Percentiles rank a stretch among this genome's conserved stretches.
These are phyloP conservation scores for Yamadazyma diospyri DNA, from an alignment of 1,139 yeast genomes.

Conservation along the genomic window DNA sequence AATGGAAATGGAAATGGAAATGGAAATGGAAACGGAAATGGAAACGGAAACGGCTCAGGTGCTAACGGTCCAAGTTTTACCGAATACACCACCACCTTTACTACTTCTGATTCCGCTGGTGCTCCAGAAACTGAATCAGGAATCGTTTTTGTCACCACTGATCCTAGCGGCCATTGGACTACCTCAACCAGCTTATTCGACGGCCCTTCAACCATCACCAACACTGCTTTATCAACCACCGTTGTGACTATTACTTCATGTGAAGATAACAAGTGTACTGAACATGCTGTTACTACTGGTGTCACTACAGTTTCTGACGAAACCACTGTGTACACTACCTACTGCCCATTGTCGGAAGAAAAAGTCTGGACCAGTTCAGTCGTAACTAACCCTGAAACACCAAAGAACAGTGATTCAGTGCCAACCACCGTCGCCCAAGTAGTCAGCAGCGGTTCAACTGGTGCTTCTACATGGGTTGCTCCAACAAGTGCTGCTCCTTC, in stretches of 20 bases:
- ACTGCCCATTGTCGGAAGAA: conserved; percentile 25
- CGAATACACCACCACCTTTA: conserved; percentile 10
- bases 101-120: conserved; percentile 9
- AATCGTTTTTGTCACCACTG: conserved; percentile 13
- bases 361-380: conserved; percentile 18
- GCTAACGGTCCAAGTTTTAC: conserved; percentile 11
- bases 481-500: no score
- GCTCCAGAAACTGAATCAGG: conserved; percentile 11
- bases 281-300: conserved; percentile 22
- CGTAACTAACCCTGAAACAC: conserved; percentile 39
- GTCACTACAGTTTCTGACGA: conserved; percentile 21
- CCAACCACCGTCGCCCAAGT: conserved; percentile 10
- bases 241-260: conserved; percentile 48
- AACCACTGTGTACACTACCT: conserved; percentile 31
- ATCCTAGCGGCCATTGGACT: conserved; percentile 10
- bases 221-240: conserved; percentile 30
- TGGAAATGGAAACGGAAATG: no score
- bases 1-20: no score
- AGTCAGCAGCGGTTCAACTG: no score
- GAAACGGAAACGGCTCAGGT: conserved; percentile 1
- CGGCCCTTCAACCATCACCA: conserved; percentile 20
- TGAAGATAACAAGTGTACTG: conserved; percentile 30
- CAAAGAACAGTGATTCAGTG: conserved; percentile 1
- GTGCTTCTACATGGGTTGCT: background rate
- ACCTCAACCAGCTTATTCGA: conserved; percentile 8